Evolutionary conservation across 2,329 filamentous ascomycete genomes (phyloP).

Genomic region (Sordariomycetes sp.): DNA sequence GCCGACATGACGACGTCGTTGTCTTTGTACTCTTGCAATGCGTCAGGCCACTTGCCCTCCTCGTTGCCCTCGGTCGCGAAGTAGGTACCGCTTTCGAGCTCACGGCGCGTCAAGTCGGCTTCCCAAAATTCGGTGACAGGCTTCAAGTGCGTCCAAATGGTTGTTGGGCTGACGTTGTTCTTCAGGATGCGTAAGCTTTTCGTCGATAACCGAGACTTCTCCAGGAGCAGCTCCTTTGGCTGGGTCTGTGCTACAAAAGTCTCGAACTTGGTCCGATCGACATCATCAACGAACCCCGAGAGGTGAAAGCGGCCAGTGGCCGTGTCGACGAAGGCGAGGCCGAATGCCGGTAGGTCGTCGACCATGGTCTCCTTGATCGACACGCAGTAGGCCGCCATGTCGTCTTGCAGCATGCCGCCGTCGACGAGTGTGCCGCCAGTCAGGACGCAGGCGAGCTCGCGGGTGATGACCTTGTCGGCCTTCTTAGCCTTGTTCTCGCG

Average conservation of each 20-base stretch:
- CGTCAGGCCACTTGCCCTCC: conserved; percentile 65
- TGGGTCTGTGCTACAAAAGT: conserved; percentile 89
- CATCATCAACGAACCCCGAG: conserved; percentile 86
- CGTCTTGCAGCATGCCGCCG: conserved; percentile 92
- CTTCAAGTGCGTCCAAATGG: conserved; percentile 92
- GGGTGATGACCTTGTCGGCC: conserved; percentile 85
- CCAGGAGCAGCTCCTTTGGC: conserved; percentile 79
- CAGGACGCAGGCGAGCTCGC: conserved; percentile 83
- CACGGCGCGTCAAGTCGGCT: conserved; percentile 70
- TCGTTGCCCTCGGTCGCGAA: conserved; percentile 53
- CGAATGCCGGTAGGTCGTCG: conserved; percentile 73
- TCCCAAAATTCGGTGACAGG: conserved; percentile 85
- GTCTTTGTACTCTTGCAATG: conserved; percentile 60
- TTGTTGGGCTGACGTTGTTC: conserved; percentile 87
- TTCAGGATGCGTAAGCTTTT: conserved; percentile 89
- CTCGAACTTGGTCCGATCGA: conserved; percentile 92
- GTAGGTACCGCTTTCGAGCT: conserved; percentile 72
- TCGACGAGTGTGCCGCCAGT: conserved; percentile 92
- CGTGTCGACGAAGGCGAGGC: conserved; percentile 88
- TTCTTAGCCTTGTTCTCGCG: conserved; percentile 63
- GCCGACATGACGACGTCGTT: conserved; percentile 86
- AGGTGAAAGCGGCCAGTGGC: conserved; percentile 92
- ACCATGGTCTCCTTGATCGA: conserved; percentile 78
- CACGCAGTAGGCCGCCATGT: conserved; percentile 94
- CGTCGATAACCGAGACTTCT: conserved; percentile 79